Base-by-base conservation (phyloP, 2,329 filamentous ascomycete species). In the Aspergillus brunneoviolaceus region DNA sequence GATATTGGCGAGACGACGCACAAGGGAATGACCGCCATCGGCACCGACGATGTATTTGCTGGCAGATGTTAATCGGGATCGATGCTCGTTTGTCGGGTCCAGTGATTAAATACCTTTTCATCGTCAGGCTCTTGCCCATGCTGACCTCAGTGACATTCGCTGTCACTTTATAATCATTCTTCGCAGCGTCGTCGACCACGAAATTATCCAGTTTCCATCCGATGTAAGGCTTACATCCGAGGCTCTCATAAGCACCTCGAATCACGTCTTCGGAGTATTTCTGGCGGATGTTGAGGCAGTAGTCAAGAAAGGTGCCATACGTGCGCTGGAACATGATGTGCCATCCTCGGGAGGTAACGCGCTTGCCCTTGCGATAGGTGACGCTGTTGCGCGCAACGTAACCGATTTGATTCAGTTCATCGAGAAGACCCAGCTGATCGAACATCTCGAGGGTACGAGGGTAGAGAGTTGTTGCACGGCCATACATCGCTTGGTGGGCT, bases 391-490 rank as follows among this genome's bases (percentile, higher is more conserved):
- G 61, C 42, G 60, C 61, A 5, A 60, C 59, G 16, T 64, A 68
- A 1, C 66, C 65, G 11, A 63, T 51, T 90, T 47, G 88, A 89
- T 65, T 94, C 89, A 51, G 91, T 89, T 70, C 60, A 5, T 74
- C 65, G 23, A 74, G 27, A 29, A 29, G 27, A 29, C 9, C 27
- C 27, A 29, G 27, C 27, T 29, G 27, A 29, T 29, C 27, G 1
- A 29, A 9, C 27, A 29, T 29, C 27, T 29, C 27, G 2, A 29
- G 27, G 7, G 27, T 29, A 2, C 27, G 27, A 29, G 27, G 27
- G 7, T 29, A 29, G 27, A 29, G 27, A 29, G 27, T 29, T 29
- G 27, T 29, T 29, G 27, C 27, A 9, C 27, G 27, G 27, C 27
- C 27, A 29, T 9, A 29, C 27, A 29, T 29, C 27, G 27, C 27